A percentile compares a stretch with the other conserved stretches of the same genome.
phyloP scores from a whole-genome alignment of 2,329 filamentous ascomycete genomes.

The Penicillium sp. region DNA sequence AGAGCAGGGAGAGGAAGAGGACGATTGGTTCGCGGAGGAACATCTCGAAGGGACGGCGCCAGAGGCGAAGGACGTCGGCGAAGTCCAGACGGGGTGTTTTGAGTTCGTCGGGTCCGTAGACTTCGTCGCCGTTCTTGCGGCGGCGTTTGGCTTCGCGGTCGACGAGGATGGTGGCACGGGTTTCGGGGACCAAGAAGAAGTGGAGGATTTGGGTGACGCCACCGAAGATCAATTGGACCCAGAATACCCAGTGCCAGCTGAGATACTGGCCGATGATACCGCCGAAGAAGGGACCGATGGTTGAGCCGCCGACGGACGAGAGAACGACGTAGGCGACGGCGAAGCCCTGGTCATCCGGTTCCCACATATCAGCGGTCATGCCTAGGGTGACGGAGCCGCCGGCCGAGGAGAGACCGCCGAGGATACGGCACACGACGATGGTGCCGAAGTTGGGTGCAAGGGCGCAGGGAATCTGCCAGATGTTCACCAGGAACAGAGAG shows the following conservation, averaged over 20 bases:
- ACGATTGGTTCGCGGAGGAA: slow-evolving; percentile 74
- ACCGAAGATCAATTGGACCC: slow-evolving; percentile 61
- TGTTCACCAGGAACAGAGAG: slow-evolving; percentile 71
- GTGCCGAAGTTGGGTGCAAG: slow-evolving; percentile 70
- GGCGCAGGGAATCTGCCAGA: slow-evolving; percentile 72
- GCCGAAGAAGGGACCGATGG: slow-evolving; percentile 57
- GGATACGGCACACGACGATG: slow-evolving; percentile 64
- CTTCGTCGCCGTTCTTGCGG: slow-evolving; percentile 54
- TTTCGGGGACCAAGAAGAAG: slow-evolving; percentile 61
- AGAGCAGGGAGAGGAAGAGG: slow-evolving; percentile 65
- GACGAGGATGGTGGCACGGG: slow-evolving; percentile 56
- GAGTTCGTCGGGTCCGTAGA: slow-evolving; percentile 65
- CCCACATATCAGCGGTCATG: slow-evolving; percentile 74
- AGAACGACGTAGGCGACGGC: slow-evolving; percentile 75
- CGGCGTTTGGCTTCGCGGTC: slow-evolving; percentile 58
- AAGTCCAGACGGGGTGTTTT: slow-evolving; percentile 48
- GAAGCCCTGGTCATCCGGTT: slow-evolving; percentile 68
- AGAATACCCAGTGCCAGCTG: slow-evolving; percentile 62
- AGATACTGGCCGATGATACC: slow-evolving; percentile 55
- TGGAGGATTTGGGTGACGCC: slow-evolving; percentile 51
- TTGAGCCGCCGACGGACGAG: slow-evolving; percentile 73
- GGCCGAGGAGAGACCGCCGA: slow-evolving; percentile 69
- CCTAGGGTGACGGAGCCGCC: slow-evolving; percentile 71
- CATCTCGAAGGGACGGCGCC: slow-evolving; percentile 68
- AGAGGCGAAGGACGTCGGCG: slow-evolving; percentile 44